phyloP scores from a whole-genome alignment of 805 yeast species.

The Peterozyma toletana region DNA sequence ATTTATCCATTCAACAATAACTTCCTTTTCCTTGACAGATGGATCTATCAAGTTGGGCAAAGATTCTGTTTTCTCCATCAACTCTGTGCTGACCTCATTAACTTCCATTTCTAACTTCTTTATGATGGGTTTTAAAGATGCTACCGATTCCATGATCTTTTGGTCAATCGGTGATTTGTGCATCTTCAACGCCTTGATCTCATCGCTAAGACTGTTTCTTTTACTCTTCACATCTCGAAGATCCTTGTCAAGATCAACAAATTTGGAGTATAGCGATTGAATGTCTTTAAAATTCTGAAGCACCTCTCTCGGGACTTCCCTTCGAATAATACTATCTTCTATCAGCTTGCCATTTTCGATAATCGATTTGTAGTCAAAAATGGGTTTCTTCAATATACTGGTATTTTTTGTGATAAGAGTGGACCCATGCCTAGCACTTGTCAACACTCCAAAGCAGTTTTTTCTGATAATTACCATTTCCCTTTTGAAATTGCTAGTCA shows the following conservation, averaged over 20 bases:
- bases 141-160: slow-evolving; percentile 11
- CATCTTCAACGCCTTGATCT: slow-evolving; percentile 12
- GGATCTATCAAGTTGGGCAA: slow-evolving; percentile 60
- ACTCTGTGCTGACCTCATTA: slow-evolving; percentile 24
- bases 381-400: slow-evolving; percentile 23
- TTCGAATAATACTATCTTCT: slow-evolving; percentile 21
- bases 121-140: slow-evolving; percentile 20
- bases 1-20: slow-evolving; percentile 47
- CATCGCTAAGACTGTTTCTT: slow-evolving; percentile 14
- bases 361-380: slow-evolving; percentile 25
- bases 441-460: no score
- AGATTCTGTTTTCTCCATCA: slow-evolving; percentile 33
- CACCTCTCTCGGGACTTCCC: slow-evolving; percentile 17
- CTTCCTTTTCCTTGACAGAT: slow-evolving; percentile 33
- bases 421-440: no score
- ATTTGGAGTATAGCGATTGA: slow-evolving; percentile 12
- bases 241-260: slow-evolving; percentile 7
- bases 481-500: no score
- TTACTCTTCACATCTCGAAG: slow-evolving; percentile 15
- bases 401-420: slow-evolving; percentile 6
- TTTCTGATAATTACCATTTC: no score
- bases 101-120: slow-evolving; percentile 22
- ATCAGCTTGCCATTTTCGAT: slow-evolving; percentile 19
- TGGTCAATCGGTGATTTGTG: slow-evolving; percentile 5
- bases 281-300: slow-evolving; percentile 10